Evolutionary conservation across 768 basidiomycete genomes (phyloP).

Genomic region (Naematelia aurantialba): DNA sequence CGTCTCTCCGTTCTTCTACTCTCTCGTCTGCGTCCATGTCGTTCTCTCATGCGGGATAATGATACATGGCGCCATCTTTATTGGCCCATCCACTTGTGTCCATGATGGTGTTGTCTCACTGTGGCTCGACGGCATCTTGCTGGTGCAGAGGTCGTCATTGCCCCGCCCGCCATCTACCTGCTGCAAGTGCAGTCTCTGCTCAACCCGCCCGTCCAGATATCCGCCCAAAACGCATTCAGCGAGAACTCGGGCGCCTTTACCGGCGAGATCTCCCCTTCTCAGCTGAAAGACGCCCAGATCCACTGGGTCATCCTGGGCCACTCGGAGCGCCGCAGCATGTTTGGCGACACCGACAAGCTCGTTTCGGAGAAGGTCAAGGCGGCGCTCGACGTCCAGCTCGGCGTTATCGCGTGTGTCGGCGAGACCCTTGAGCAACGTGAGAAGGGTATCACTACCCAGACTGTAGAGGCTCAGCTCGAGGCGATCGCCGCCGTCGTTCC

Average conservation of each 20-base stretch:
- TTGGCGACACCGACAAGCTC: constrained; percentile 77
- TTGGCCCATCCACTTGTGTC: no score
- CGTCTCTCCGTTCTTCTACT: constrained; percentile 5
- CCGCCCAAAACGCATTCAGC: constrained; percentile 88
- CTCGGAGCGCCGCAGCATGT: constrained; percentile 90
- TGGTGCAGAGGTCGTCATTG: constrained; percentile 78
- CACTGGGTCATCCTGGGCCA: constrained; percentile 94
- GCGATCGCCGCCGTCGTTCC: constrained; percentile 59
- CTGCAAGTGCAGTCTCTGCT: constrained; percentile 64
- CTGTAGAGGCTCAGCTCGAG: constrained; percentile 77
- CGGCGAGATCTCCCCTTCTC: constrained; percentile 86
- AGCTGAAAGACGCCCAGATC: constrained; percentile 79
- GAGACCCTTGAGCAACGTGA: constrained; percentile 90
- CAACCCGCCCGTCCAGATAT: constrained; percentile 67
- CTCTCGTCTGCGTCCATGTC: constrained; percentile 7
- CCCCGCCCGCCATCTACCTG: constrained; percentile 86
- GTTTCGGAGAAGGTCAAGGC: constrained; percentile 84
- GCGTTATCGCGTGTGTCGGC: constrained; percentile 92
- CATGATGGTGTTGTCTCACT: background rate
- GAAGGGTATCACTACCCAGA: constrained; percentile 65
- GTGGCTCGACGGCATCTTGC: background rate
- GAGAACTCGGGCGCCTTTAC: constrained; percentile 87
- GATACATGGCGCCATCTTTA: no score
- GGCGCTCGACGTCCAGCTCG: constrained; percentile 69
- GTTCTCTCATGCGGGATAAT: no score